Evolutionary conservation across 2,329 filamentous ascomycete genomes (phyloP), one percentile per base, ranked within the genome.

Genomic region (Karstenula rhodostoma): DNA sequence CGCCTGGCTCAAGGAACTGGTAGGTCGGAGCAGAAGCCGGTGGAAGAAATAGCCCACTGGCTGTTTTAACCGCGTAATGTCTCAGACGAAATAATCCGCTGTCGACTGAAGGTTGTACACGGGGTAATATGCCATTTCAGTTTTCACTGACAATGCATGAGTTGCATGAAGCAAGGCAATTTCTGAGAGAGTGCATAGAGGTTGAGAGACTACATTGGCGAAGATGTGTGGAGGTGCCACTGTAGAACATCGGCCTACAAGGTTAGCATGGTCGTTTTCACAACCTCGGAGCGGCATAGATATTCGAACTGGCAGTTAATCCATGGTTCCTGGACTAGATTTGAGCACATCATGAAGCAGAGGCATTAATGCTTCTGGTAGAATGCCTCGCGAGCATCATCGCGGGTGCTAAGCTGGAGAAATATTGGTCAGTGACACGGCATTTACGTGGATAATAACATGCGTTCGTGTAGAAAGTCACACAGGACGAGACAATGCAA

Each of bases 1-100:
- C 37, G 10, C 15, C 10, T 13, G 44, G 22, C 25, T 44, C 19
- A 17, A 22, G 8, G 17, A 33, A 35, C 5, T 25, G 7, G 32
- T 52, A 40, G 19, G 22, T 10, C 22, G 23, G 35, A 43, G 19
- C n/a, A 29, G n/a, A 22, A 54, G 27, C 51, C 51, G 51, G 51
- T 54, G 51, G 51, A 10, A 54, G 37, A 54, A 53, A 19, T 44
- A 5, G 35, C 37, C 37, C 29, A 23, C 37, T 43, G 51, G 37
- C 17, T 43, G 25, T 43, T 32, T 22, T 22, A 10, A 9, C 6
- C 10, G 51, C 27, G 19, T 43, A 17, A 25, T 32, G 37, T 22
- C 23, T 22, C 37, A 32, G 25, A 1, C 29, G 37, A n/a, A 4
- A 22, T 22, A 22, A 33, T 33, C 51, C 32, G 37, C 7, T 23